These are phyloP conservation scores for Mycena indigotica DNA, from an alignment of 768 basidiomycete species.

Conservation along the genomic window DNA sequence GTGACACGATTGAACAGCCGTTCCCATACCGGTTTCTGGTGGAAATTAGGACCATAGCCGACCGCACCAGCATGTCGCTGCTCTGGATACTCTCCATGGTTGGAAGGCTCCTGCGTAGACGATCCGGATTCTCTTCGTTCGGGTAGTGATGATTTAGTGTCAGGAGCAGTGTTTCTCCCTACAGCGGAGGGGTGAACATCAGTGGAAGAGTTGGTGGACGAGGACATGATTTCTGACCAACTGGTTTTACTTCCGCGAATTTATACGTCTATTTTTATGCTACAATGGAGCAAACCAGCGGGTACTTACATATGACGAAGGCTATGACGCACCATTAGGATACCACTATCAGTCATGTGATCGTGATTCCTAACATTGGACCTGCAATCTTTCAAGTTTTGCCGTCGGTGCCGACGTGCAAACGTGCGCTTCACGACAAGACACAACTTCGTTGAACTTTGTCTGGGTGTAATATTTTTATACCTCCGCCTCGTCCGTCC, in stretches of 20 bases:
- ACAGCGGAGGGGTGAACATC: conserved; percentile 24
- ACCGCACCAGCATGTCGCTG: conserved; percentile 48
- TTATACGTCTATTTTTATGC: neutral
- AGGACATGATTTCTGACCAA: conserved; percentile 20
- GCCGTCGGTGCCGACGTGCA: too few relatives aligned
- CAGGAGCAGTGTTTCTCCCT: conserved; percentile 18
- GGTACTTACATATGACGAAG: neutral
- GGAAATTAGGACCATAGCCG: conserved; percentile 46
- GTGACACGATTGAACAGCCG: too few relatives aligned
- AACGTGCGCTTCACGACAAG: too few relatives aligned
- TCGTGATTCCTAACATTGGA: too few relatives aligned
- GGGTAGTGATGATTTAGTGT: conserved; percentile 8
- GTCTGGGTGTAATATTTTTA: too few relatives aligned
- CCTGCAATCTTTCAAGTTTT: too few relatives aligned
- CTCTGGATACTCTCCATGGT: conserved; percentile 33
- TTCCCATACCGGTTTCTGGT: conserved; percentile 37
- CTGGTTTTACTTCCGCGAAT: neutral
- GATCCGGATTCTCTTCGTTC: neutral
- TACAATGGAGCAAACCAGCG: neutral
- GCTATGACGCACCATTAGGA: too few relatives aligned
- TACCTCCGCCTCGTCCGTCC: too few relatives aligned
- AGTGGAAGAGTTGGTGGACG: conserved; percentile 14
- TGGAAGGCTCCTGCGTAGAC: neutral
- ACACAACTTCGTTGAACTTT: too few relatives aligned
- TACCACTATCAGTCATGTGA: too few relatives aligned